A percentile compares a stretch with the other conserved stretches of the same genome.
These are phyloP conservation scores for Hypsizygus marmoreus DNA, from an alignment of 768 basidiomycete species.

Conservation along the genomic window DNA sequence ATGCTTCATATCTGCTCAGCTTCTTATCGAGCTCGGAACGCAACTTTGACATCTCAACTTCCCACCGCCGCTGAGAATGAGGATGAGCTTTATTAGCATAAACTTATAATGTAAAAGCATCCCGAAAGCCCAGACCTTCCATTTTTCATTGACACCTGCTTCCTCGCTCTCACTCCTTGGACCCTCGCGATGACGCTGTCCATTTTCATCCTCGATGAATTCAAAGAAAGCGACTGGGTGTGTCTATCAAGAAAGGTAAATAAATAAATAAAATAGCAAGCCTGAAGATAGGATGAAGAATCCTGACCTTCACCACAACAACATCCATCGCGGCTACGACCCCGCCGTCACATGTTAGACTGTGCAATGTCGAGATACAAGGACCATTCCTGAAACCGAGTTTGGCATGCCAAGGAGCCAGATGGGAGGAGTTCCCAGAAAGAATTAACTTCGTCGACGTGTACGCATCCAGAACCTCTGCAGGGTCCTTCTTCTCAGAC, in stretches of 20 bases:
- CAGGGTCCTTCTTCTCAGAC: conserved; percentile 71
- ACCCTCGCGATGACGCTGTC: conserved; percentile 53
- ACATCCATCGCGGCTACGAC: conserved; percentile 73
- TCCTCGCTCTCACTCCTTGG: conserved; percentile 78
- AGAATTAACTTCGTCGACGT: conserved; percentile 65
- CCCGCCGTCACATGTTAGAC: conserved; percentile 83
- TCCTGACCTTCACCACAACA: conserved; percentile 62
- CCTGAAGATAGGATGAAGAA: too few relatives aligned
- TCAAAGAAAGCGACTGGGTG: conserved; percentile 85
- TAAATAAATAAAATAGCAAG: neutral
- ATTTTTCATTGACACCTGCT: conserved; percentile 52
- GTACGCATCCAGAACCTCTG: conserved; percentile 82
- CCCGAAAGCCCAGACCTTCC: conserved; percentile 63
- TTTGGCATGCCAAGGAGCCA: conserved; percentile 86
- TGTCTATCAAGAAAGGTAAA: conserved; percentile 37
- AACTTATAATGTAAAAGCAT: neutral
- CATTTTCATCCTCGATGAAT: conserved; percentile 50
- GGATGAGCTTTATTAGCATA: neutral
- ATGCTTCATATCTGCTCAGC: conserved; percentile 52
- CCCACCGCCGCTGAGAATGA: conserved; percentile 51
- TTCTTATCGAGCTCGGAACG: conserved; percentile 59
- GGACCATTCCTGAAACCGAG: conserved; percentile 75
- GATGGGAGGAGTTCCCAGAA: conserved; percentile 82
- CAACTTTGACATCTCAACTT: conserved; percentile 59
- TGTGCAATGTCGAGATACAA: conserved; percentile 75